phyloP scores from a whole-genome alignment of 768 basidiomycete species.

The Pulveroboletus ravenelii region DNA sequence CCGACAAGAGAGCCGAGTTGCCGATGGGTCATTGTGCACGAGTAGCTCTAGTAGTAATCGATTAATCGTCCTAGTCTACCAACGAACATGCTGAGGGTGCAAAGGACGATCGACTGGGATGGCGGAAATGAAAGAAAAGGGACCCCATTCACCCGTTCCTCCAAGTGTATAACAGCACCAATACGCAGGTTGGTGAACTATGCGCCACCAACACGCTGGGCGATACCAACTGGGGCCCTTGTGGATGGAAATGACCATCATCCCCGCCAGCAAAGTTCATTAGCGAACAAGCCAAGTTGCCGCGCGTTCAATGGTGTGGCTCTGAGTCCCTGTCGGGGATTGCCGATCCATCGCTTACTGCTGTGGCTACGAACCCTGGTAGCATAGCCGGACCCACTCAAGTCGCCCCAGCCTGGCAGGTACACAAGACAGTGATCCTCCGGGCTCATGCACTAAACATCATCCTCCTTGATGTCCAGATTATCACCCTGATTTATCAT shows the following conservation, averaged over 20 bases:
- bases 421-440: background rate
- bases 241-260: background rate
- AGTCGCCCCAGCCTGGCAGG: constrained; percentile 11
- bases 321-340: constrained; percentile 5
- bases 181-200: background rate
- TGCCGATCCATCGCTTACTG: constrained; percentile 6
- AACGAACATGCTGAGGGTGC: background rate
- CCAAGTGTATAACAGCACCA: too few relatives aligned
- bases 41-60: too few relatives aligned
- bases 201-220: constrained; percentile 2
- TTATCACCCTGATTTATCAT: constrained; percentile 33
- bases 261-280: background rate
- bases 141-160: too few relatives aligned
- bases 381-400: background rate
- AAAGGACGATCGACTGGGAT: background rate
- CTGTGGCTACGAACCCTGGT: background rate
- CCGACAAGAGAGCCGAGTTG: constrained; percentile 30
- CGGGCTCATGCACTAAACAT: constrained; percentile 1
- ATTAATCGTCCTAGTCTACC: background rate
- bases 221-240: background rate
- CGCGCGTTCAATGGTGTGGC: too few relatives aligned
- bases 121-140: background rate
- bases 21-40: background rate
- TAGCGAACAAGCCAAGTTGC: background rate
- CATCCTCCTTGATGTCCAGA: background rate